A percentile compares a stretch with the other conserved stretches of the same genome.
phyloP scores from a whole-genome alignment of 345 rosid genomes.

The Eucalyptus camaldulensis region DNA sequence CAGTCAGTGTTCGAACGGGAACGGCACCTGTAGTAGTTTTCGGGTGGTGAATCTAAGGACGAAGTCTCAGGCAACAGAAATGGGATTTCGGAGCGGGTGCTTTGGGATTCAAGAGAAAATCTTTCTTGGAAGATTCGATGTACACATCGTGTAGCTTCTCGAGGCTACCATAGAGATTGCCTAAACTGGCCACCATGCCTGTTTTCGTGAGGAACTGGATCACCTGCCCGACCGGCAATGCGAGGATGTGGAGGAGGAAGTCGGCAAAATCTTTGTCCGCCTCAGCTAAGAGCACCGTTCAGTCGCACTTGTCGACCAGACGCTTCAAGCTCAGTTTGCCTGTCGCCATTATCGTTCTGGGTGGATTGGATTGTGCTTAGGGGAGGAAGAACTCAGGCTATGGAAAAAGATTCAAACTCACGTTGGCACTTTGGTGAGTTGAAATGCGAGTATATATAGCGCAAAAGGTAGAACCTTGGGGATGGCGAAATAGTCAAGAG shows the following conservation, averaged over 20 bases:
- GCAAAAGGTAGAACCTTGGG: background rate
- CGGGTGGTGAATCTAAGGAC: background rate
- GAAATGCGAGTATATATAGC: background rate
- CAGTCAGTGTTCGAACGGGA: background rate
- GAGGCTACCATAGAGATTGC: background rate
- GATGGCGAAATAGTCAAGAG: background rate
- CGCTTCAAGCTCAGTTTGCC: background rate
- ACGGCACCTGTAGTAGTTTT: background rate
- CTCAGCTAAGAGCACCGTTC: background rate
- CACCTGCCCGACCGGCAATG: background rate
- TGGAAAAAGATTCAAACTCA: background rate
- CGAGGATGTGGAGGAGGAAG: background rate
- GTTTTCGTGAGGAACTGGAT: background rate
- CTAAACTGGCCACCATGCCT: background rate
- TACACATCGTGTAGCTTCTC: background rate
- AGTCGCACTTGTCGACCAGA: background rate
- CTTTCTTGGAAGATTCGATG: background rate
- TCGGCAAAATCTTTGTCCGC: background rate
- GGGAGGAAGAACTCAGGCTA: background rate
- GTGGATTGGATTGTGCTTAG: background rate
- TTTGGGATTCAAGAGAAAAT: background rate
- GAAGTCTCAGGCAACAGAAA: background rate
- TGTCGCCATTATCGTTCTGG: background rate
- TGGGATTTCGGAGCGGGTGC: background rate
- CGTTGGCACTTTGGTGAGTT: background rate